These are phyloP conservation scores for Trichophyton verrucosum DNA, from an alignment of 2,329 filamentous ascomycete species.

Conservation along the genomic window DNA sequence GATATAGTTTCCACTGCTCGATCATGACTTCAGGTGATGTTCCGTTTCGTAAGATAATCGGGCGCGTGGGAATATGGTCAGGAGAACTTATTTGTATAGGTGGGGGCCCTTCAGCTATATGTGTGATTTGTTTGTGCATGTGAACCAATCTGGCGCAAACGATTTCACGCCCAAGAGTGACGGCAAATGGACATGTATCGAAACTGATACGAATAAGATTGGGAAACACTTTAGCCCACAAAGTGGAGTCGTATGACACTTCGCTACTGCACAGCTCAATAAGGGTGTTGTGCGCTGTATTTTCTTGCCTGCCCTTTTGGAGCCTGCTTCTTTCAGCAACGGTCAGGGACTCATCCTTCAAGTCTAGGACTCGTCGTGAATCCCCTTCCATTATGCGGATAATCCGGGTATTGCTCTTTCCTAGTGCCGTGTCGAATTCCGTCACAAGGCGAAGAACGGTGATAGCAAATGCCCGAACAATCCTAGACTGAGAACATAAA, in stretches of 20 bases:
- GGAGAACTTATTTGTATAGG: conserved; percentile 20
- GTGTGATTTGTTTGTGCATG: conserved; percentile 76
- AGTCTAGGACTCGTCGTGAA: conserved; percentile 75
- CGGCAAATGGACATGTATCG: conserved; percentile 80
- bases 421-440: conserved; percentile 82
- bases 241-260: conserved; percentile 79
- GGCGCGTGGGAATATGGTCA: conserved; percentile 28
- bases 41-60: conserved; percentile 37
- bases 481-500: conserved; percentile 83
- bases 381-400: conserved; percentile 89
- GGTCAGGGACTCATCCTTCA: conserved; percentile 72
- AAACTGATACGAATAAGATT: conserved; percentile 85
- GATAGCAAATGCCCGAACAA: conserved; percentile 80
- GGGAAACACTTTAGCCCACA: conserved; percentile 98
- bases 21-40: conserved; percentile 64
- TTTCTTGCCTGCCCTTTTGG: conserved; percentile 77
- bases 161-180: conserved; percentile 79
- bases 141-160: conserved; percentile 86
- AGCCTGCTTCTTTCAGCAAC: conserved; percentile 85
- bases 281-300: conserved; percentile 69
- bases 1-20: conserved; percentile 95
- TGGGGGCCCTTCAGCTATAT: conserved; percentile 51
- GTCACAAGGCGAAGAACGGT: conserved; percentile 83
- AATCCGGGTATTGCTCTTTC: conserved; percentile 66
- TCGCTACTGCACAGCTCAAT: conserved; percentile 94